Conservation (phyloP, 805 yeast species). For the Candida silvicultrix region DNA sequence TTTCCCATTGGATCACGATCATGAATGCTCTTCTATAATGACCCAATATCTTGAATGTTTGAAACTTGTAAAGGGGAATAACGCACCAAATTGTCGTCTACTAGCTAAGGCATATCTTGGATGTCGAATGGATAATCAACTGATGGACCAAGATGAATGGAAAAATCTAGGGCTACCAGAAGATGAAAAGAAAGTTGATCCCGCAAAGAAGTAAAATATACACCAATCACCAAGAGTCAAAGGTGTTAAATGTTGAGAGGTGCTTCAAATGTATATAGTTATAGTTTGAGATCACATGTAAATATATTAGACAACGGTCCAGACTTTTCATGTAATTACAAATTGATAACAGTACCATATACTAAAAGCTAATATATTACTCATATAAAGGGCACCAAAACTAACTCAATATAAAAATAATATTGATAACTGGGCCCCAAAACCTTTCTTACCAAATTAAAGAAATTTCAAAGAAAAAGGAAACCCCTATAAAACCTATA, state of each 20-base stretch:
- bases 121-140: constrained; percentile 81
- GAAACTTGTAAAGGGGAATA: constrained; percentile 69
- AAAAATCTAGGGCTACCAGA: constrained; percentile 55
- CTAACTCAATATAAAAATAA: too few relatives aligned
- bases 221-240: too few relatives aligned
- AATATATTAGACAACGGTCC: too few relatives aligned
- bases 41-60: constrained; percentile 69
- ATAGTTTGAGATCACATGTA: background rate
- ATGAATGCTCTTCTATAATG: constrained; percentile 78
- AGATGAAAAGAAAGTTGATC: constrained; percentile 26
- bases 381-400: background rate
- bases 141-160: constrained; percentile 59
- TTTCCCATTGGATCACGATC: constrained; percentile 86
- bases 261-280: too few relatives aligned
- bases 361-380: too few relatives aligned
- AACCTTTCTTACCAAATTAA: too few relatives aligned
- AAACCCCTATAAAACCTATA: too few relatives aligned
- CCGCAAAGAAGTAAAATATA: background rate
- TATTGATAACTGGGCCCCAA: too few relatives aligned
- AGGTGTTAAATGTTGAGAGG: background rate
- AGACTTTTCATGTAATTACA: too few relatives aligned
- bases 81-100: constrained; percentile 85
- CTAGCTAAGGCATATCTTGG: constrained; percentile 76
- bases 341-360: too few relatives aligned
- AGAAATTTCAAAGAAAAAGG: too few relatives aligned